Percentiles rank a stretch among this genome's conserved stretches.
phyloP scores from a whole-genome alignment of 2,329 filamentous ascomycete species.

The Penicillium sp. region DNA sequence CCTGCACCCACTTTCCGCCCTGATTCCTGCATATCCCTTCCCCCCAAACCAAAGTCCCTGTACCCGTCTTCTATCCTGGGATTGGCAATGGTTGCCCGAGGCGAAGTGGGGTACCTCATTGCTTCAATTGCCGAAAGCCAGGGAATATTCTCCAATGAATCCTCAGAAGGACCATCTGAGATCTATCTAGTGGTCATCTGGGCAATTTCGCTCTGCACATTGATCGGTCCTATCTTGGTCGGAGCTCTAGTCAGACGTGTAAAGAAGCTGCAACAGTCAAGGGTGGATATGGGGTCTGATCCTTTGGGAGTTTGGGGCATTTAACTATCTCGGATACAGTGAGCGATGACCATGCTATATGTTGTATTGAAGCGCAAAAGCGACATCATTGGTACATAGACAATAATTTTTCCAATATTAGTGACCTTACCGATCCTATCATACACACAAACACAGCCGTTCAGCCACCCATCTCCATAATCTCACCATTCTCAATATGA shows the following conservation, averaged over 20 bases:
- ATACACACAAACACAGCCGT: neutral
- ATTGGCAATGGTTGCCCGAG: conserved; percentile 70
- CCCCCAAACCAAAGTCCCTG: conserved; percentile 57
- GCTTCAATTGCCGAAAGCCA: conserved; percentile 62
- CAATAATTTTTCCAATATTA: neutral
- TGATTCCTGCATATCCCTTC: conserved; percentile 1
- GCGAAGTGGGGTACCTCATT: conserved; percentile 77
- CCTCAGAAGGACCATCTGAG: conserved; percentile 36
- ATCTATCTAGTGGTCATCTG: conserved; percentile 55
- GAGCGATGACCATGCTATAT: no score
- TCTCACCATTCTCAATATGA: conserved; percentile 38
- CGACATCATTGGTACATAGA: neutral
- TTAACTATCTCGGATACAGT: conserved; percentile 1
- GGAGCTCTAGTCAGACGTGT: conserved; percentile 50
- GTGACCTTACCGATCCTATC: neutral
- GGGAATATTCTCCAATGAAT: conserved; percentile 42
- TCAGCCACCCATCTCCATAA: conserved; percentile 22
- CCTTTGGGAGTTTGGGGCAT: conserved; percentile 48
- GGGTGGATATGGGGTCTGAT: conserved; percentile 29
- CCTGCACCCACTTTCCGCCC: neutral
- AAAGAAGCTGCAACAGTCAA: conserved; percentile 37
- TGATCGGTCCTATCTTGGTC: conserved; percentile 54
- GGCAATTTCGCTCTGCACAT: conserved; percentile 57
- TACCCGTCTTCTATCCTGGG: conserved; percentile 67
- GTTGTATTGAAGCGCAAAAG: neutral